These are phyloP conservation scores for Hordeum pubiflorum DNA, from an alignment of 202 grass and related monocot species.

Conservation along the genomic window DNA sequence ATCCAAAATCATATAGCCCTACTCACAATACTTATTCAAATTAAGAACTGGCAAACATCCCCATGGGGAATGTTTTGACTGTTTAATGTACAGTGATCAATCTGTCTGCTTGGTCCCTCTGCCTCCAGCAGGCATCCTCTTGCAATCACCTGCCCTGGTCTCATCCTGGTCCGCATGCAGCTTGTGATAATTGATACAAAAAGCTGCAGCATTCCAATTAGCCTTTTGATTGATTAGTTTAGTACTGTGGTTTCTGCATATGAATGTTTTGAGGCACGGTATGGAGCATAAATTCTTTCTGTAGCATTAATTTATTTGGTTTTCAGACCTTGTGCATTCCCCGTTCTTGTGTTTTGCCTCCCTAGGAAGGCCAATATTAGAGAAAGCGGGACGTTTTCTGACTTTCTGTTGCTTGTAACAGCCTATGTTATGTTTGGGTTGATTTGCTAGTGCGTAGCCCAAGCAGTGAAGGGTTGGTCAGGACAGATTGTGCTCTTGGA, in stretches of 20 bases:
- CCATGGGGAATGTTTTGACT: background rate
- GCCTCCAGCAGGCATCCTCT: background rate
- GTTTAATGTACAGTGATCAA: background rate
- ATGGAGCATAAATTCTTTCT: background rate
- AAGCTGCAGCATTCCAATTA: background rate
- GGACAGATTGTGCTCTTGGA: background rate
- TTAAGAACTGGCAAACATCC: conserved; percentile 16
- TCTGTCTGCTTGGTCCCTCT: background rate
- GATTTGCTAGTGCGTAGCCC: background rate
- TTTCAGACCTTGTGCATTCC: background rate
- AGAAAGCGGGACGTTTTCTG: background rate
- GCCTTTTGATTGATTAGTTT: background rate
- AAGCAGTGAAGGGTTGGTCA: background rate
- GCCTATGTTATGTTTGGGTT: background rate
- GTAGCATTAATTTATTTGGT: background rate
- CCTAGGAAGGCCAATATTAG: background rate
- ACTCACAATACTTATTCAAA: background rate
- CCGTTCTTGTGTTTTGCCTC: background rate
- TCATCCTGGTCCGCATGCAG: background rate
- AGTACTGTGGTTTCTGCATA: background rate
- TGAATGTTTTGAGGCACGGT: background rate
- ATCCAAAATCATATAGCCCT: conserved; percentile 1
- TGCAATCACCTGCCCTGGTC: background rate
- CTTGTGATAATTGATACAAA: background rate
- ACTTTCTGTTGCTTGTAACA: background rate